phyloP scores from a whole-genome alignment of 1,284 basidiomycete species.

The Blastosporella zonata region DNA sequence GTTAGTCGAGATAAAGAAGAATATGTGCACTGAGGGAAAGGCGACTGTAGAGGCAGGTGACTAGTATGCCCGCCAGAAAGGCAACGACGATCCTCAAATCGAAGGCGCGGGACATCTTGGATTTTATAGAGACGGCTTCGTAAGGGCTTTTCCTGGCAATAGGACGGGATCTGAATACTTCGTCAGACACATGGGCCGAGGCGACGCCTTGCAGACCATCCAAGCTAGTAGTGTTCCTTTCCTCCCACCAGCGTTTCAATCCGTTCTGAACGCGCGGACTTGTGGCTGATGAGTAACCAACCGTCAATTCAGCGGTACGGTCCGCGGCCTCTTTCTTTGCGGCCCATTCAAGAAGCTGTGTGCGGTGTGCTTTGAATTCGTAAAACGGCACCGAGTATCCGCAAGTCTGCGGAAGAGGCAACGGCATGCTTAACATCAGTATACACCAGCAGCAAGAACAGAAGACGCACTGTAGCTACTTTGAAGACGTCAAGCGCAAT shows the following conservation, averaged over 20 bases:
- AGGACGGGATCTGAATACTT: slow-evolving; percentile 19
- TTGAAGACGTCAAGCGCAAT: slow-evolving; percentile 41
- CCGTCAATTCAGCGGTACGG: slow-evolving; percentile 19
- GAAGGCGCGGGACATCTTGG: slow-evolving; percentile 6
- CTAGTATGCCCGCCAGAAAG: slow-evolving; percentile 19
- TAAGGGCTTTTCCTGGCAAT: slow-evolving; percentile 14
- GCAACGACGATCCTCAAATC: slow-evolving; percentile 18
- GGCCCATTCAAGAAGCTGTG: slow-evolving; percentile 30
- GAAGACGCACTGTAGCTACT: slow-evolving; percentile 38
- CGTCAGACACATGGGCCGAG: slow-evolving; percentile 25
- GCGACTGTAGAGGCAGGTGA: slow-evolving; percentile 16
- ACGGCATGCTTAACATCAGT: background rate
- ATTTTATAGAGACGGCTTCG: slow-evolving; percentile 5
- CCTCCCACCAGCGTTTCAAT: slow-evolving; percentile 40
- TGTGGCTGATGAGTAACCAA: slow-evolving; percentile 17
- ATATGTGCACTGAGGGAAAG: slow-evolving; percentile 10
- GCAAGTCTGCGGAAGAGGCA: slow-evolving; percentile 32
- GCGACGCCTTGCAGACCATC: slow-evolving; percentile 40
- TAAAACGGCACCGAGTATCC: slow-evolving; percentile 43
- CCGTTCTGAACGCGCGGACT: slow-evolving; percentile 26
- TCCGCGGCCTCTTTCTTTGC: slow-evolving; percentile 28
- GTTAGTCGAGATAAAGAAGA: slow-evolving; percentile 13
- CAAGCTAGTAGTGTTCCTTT: slow-evolving; percentile 36
- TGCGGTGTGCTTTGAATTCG: slow-evolving; percentile 39
- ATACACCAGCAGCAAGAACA: background rate